Conservation (phyloP, 441 rosid species). For the Eruca vesicaria region DNA sequence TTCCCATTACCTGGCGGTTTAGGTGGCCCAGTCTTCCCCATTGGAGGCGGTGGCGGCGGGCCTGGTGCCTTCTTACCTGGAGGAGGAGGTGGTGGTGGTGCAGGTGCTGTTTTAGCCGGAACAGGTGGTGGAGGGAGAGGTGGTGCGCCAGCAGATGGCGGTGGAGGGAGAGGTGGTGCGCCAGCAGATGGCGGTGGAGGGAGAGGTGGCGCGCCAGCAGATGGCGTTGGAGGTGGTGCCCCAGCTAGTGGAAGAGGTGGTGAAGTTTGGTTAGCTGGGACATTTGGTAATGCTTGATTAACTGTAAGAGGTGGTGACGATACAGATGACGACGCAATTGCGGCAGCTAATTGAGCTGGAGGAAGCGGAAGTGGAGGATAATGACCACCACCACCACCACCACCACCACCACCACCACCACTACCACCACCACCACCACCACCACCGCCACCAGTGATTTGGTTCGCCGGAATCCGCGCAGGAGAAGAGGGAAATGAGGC, state of each 20-base stretch:
- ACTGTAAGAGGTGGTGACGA: not conserved
- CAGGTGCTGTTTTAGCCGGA: conserved; percentile 28
- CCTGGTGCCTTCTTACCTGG: conserved; percentile 32
- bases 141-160: not conserved
- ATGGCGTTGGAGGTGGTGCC: not conserved
- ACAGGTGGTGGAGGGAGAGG: conserved; percentile 12
- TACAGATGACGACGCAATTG: not conserved
- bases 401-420: not conserved
- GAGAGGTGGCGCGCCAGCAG: not conserved
- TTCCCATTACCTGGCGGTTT: conserved; percentile 45
- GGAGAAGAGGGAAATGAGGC: conserved; percentile 17
- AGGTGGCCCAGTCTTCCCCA: conserved; percentile 36
- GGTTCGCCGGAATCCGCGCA: not conserved
- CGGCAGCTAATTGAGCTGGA: not conserved
- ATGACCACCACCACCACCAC: not conserved
- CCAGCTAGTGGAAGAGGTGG: too few species aligned
- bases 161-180: not conserved
- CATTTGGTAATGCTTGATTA: not conserved
- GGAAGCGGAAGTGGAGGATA: conserved; percentile 36
- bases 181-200: not conserved
- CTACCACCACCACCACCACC: not conserved
- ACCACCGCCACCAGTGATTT: not conserved
- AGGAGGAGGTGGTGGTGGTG: conserved; percentile 44
- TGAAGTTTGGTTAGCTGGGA: too few species aligned
- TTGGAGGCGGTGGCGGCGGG: conserved; percentile 34